Conservation (phyloP, 78 protist species). For the Cyanophora paradoxa region DNA sequence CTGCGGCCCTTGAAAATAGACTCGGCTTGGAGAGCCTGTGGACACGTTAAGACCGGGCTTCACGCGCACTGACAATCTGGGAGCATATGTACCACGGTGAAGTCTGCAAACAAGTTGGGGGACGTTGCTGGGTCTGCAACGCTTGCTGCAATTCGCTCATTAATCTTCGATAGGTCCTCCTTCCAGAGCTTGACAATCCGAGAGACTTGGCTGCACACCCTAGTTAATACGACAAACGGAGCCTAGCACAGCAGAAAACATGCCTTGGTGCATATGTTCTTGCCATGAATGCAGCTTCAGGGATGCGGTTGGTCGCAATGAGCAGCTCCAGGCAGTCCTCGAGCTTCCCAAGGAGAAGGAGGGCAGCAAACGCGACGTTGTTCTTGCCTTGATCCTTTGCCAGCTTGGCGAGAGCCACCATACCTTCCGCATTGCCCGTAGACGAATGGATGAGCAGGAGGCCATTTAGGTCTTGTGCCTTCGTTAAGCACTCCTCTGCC, state of each 20-base stretch:
- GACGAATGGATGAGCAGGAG: conserved; percentile 72
- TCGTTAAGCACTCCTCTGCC: conserved; percentile 70
- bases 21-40: too few species aligned
- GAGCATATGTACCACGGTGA: conserved; percentile 17
- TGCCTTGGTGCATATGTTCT: conserved; percentile 68
- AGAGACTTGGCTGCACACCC: conserved; percentile 6
- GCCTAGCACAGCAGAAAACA: not conserved
- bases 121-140: conserved; percentile 66
- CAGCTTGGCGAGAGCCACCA: not conserved
- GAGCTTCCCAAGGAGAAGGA: conserved; percentile 33
- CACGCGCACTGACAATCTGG: too few species aligned
- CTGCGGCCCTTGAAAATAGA: too few species aligned
- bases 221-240: not conserved
- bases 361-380: conserved; percentile 54
- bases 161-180: not conserved
- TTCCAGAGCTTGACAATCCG: conserved; percentile 10
- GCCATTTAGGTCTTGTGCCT: conserved; percentile 72
- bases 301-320: conserved; percentile 36
- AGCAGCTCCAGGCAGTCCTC: conserved; percentile 69
- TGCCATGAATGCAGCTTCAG: conserved; percentile 91
- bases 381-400: conserved; percentile 21
- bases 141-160: conserved; percentile 21
- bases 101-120: conserved; percentile 68
- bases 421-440: not conserved
- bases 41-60: too few species aligned